Base-by-base conservation (phyloP, 83 land plant genomes). In the Thuja plicata region DNA sequence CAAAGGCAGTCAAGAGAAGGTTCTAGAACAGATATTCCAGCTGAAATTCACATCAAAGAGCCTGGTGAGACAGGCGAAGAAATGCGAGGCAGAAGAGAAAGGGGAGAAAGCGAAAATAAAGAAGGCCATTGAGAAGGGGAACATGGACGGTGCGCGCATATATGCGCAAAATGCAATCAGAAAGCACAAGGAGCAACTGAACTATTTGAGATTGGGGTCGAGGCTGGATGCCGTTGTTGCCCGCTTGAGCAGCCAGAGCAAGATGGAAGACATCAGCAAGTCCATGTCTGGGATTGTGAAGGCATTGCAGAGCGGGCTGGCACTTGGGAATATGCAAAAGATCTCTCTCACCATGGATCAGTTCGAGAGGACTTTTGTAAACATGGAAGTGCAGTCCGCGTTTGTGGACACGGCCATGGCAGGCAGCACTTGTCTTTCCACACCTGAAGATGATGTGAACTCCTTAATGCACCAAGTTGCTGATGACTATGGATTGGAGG, bases 41-140 rank as follows among this genome's bases (percentile, higher is more conserved):
- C 91, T 97, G 88, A 97, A 97, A 88, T 91, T 97, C 92, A 97
- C 98, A 13, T 89, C 96, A n/a, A 97, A 97, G 88, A 89, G 93
- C 40, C 95, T 97, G 66, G 95, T 91, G 41, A 95, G 98, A 34
- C 96, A 96, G 92, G 91, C 98, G 15, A 90, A 91, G 43, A 97
- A 97, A 85, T 97, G 98, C 94, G 98, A 97, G 89, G 93, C 93
- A 91, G 98, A 96, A 84, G 98, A 97, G 94, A 97, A 96, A 74
- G 45, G 89, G 40, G 96, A 97, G 96, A 97, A 97, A 90, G 89
- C 92, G 73, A 97, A 97, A 89, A 94, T 97, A 46, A 97, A 97
- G 94, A 97, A 96, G 88, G 98, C 98, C 76, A 97, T 97, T 66
- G 98, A 97, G 93, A 97, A 97, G 88, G 98, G 98, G 8, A 97